Evolutionary conservation across 2,329 filamentous ascomycete species (phyloP), one percentile per base, ranked within the genome.

Genomic region (Aspergillus ibericus): DNA sequence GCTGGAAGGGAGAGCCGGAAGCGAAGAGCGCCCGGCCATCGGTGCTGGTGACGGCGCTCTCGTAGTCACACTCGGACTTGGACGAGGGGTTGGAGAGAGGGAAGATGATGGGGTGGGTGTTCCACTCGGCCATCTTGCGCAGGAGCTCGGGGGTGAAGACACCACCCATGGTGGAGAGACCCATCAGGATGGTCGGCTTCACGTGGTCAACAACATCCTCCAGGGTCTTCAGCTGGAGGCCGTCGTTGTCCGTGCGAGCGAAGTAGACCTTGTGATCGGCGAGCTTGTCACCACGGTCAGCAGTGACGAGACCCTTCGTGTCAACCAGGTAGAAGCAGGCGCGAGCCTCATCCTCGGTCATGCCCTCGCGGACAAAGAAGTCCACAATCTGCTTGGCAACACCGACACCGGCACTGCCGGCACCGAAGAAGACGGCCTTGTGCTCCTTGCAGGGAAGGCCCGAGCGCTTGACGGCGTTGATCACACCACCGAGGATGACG

Each of bases 321-420:
- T 98, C 95, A 60, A 98, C 93, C 49, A 99, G 90, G 86, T 90
- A 98, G 85, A 99, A 98, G 82, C 95, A 95, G 72, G 88, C 86
- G 69, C 88, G 88, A 57, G 95, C 95, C 64, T 91, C 88, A 69
- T 92, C 86, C 77, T 98, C 93, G 9, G 89, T 89, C 71, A 98
- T 83, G 40, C 95, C 95, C 68, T 93, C 91, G 67, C 91, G 91
- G 70, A 93, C 92, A 81, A 98, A 98, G 83, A 92, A 97, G 78
- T 96, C 92, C 58, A 96, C 92, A 64, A 99, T 89, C 81, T 98
- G 95, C 83, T 96, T 96, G 60, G 95, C 95, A 60, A 99, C 95
- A 81, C 95, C 95, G 47, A 96, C 92, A 81, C 95, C 95, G 35
- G 95, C 95, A 60, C 91, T 96, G 57, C 95, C 95, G 55, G 95